phyloP scores from a whole-genome alignment of 2,329 filamentous ascomycete genomes.

The Pseudopithomyces maydicus region DNA sequence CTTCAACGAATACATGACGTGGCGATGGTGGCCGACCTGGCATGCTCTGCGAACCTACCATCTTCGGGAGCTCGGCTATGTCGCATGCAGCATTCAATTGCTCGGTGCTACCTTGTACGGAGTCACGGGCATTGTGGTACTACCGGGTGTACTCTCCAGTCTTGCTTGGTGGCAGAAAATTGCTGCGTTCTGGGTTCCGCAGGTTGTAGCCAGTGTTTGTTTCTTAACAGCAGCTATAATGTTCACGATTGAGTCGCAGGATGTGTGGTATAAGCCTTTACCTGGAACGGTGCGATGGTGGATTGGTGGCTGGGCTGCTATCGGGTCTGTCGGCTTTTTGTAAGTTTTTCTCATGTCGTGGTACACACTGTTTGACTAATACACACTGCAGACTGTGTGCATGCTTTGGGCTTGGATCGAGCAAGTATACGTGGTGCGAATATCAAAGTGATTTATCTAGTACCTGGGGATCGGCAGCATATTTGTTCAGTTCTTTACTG shows the following conservation, averaged over 20 bases:
- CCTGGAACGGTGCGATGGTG: slow-evolving; percentile 2
- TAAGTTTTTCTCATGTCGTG: not conserved
- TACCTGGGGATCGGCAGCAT: not conserved
- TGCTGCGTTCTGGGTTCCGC: slow-evolving; percentile 3
- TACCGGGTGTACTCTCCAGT: slow-evolving; percentile 1
- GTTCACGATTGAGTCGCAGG: slow-evolving; percentile 6
- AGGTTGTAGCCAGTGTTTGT: slow-evolving; percentile 3
- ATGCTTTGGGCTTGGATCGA: slow-evolving; percentile 5
- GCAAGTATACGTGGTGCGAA: slow-evolving; percentile 3
- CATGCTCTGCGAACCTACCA: slow-evolving; percentile 2
- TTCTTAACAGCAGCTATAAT: not conserved
- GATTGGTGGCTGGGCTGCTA: slow-evolving; percentile 5
- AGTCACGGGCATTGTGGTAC: slow-evolving; percentile 1
- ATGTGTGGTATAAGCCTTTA: slow-evolving; percentile 1
- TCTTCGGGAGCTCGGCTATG: not conserved
- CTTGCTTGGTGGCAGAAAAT: slow-evolving; percentile 7
- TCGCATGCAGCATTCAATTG: slow-evolving; percentile 2
- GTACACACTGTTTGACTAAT: not conserved
- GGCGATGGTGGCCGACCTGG: slow-evolving; percentile 2
- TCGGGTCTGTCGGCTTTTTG: slow-evolving; percentile 6
- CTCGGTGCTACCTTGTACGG: slow-evolving; percentile 2
- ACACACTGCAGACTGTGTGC: not conserved
- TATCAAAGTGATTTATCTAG: slow-evolving; percentile 7
- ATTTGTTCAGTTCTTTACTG: slow-evolving; percentile 4
- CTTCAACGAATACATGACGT: slow-evolving; percentile 6